Conservation (phyloP, 176 grass and related monocot genomes). For the Musa troglodytarum region DNA sequence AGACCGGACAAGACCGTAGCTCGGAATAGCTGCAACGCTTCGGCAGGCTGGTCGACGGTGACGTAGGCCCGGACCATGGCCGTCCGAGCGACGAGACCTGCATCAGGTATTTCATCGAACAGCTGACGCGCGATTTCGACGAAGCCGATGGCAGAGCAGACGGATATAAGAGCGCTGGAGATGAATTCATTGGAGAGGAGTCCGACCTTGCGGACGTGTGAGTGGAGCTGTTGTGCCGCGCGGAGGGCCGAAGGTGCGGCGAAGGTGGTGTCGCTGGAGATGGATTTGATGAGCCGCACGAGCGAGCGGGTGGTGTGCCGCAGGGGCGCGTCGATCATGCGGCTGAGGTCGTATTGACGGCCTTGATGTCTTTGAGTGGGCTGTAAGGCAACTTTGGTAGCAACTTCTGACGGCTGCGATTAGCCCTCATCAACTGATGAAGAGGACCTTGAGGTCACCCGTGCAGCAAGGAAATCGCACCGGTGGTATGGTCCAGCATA, state of each 20-base stretch:
- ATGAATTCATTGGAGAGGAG: conserved; percentile 38
- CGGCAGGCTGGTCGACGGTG: neutral
- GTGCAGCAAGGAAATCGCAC: too few species aligned
- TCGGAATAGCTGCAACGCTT: conserved; percentile 35
- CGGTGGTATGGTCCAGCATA: too few species aligned
- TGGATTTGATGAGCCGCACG: conserved; percentile 43
- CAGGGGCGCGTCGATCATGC: conserved; percentile 23
- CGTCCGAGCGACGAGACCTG: conserved; percentile 35
- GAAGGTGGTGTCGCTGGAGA: conserved; percentile 16
- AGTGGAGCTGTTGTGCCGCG: conserved; percentile 34
- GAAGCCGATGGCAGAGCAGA: conserved; percentile 3
- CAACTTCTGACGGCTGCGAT: too few species aligned
- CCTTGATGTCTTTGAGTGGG: too few species aligned
- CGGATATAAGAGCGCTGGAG: conserved; percentile 36
- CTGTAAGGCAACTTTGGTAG: too few species aligned
- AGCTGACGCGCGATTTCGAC: conserved; percentile 23
- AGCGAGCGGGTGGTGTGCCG: conserved; percentile 29
- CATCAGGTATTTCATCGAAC: conserved; percentile 56
- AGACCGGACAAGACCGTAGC: conserved; percentile 27
- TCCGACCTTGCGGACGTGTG: conserved; percentile 34
- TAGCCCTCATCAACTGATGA: too few species aligned
- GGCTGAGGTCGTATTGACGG: neutral
- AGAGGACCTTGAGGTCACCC: too few species aligned
- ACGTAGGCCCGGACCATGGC: conserved; percentile 46
- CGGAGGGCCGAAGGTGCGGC: conserved; percentile 13